A percentile compares a stretch with the other conserved stretches of the same genome.
Evolutionary conservation across 768 basidiomycete genomes (phyloP).

Genomic region (Mycena chlorophos): DNA sequence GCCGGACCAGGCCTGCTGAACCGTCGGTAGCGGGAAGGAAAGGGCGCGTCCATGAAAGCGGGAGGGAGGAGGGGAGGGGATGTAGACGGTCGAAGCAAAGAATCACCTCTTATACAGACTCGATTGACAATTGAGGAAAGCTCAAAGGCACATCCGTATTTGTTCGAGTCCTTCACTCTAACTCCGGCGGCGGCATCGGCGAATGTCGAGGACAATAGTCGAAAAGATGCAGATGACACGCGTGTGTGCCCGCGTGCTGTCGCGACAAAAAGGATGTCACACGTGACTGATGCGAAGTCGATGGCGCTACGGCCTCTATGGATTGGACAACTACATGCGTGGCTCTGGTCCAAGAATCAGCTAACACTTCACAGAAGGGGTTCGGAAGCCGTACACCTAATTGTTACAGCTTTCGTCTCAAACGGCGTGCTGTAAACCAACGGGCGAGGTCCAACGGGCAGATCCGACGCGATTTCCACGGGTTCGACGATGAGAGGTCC

Average conservation of each 20-base stretch:
- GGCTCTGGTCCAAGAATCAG: constrained; percentile 8
- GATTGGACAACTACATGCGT: neutral
- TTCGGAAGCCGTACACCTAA: neutral
- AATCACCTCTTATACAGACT: no score
- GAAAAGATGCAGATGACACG: no score
- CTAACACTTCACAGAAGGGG: neutral
- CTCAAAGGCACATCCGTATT: no score
- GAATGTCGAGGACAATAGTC: no score
- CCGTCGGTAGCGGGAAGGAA: constrained; percentile 53
- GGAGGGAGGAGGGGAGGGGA: no score
- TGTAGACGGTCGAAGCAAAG: constrained; percentile 8
- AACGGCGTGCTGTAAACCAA: constrained; percentile 31
- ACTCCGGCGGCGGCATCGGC: no score
- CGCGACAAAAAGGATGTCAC: no score
- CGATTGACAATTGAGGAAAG: no score
- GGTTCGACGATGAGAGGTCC: constrained; percentile 30
- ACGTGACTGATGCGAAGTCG: neutral
- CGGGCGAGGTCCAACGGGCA: constrained; percentile 31
- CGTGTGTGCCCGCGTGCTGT: no score
- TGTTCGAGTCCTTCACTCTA: no score
- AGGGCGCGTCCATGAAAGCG: constrained; percentile 49
- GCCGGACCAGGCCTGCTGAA: constrained; percentile 51
- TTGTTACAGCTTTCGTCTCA: constrained; percentile 3
- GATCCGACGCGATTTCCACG: constrained; percentile 37
- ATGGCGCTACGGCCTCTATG: constrained; percentile 1